These are phyloP conservation scores for Amaranthus palmeri DNA, from an alignment of 148 eudicot genomes.

Conservation along the genomic window DNA sequence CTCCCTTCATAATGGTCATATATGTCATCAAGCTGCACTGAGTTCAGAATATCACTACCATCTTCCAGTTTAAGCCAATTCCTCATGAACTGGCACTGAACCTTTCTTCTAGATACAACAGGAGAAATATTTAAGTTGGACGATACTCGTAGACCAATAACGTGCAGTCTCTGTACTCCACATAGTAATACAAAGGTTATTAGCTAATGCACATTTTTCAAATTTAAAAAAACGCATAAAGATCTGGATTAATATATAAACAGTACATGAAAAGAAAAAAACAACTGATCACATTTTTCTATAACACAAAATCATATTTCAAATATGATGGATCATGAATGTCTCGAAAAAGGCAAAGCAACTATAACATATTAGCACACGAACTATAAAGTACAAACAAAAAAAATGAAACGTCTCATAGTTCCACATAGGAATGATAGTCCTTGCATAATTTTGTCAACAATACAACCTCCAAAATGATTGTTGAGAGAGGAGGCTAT, in stretches of 20 bases:
- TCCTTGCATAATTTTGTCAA: too few species aligned
- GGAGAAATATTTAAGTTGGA: slow-evolving; percentile 33
- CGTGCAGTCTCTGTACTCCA: slow-evolving; percentile 51
- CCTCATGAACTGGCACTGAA: slow-evolving; percentile 17
- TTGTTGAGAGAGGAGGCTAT: too few species aligned
- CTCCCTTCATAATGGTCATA: slow-evolving; percentile 58
- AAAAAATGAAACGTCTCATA: too few species aligned
- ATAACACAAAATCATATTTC: neutral
- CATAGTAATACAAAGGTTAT: slow-evolving; percentile 2
- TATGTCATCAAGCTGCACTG: slow-evolving; percentile 43
- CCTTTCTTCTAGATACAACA: slow-evolving; percentile 28
- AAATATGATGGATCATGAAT: too few species aligned
- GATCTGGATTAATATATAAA: neutral
- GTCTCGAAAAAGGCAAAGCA: too few species aligned
- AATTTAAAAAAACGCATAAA: neutral
- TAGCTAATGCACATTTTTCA: neutral
- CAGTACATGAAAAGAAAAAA: neutral
- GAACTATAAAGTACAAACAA: too few species aligned
- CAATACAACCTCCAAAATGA: too few species aligned
- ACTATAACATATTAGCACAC: too few species aligned
- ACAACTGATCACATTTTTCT: neutral
- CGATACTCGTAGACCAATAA: slow-evolving; percentile 38
- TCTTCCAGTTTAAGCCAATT: slow-evolving; percentile 15
- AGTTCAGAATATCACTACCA: slow-evolving; percentile 23
- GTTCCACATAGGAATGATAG: too few species aligned